Conservation (phyloP, 2,329 filamentous ascomycete species). For the Rhexocercosporidium sp. region DNA sequence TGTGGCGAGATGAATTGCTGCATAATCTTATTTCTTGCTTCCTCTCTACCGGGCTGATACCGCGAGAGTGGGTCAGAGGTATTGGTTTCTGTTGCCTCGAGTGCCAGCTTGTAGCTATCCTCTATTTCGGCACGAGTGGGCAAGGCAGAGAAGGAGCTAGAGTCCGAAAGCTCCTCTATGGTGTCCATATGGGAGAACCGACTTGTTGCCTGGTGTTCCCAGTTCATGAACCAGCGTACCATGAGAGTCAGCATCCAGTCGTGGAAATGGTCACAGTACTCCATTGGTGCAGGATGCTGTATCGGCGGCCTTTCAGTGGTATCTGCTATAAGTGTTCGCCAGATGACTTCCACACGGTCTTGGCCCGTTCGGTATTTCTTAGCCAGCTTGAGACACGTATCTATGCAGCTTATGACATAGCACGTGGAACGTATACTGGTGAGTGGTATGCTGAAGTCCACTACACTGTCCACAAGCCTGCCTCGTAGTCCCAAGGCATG, state of each 20-base stretch:
- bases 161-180: background rate
- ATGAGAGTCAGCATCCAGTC: slow-evolving; percentile 2
- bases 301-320: background rate
- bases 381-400: background rate
- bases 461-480: background rate
- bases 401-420: background rate
- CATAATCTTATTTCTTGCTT: background rate
- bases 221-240: background rate
- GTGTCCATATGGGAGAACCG: background rate
- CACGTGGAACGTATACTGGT: background rate
- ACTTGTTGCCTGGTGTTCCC: background rate
- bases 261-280: background rate
- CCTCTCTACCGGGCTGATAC: background rate
- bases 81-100: background rate
- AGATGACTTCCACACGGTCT: background rate
- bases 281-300: background rate
- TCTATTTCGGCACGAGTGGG: background rate
- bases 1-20: background rate
- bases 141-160: background rate
- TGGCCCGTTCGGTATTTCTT: background rate
- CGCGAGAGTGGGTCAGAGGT: background rate
- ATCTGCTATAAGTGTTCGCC: slow-evolving; percentile 7
- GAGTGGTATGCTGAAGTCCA: background rate
- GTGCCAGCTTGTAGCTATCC: background rate
- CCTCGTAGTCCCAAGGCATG: background rate